Evolutionary conservation across 2,329 filamentous ascomycete genomes (phyloP).

Genomic region (Trichoderma sp.): DNA sequence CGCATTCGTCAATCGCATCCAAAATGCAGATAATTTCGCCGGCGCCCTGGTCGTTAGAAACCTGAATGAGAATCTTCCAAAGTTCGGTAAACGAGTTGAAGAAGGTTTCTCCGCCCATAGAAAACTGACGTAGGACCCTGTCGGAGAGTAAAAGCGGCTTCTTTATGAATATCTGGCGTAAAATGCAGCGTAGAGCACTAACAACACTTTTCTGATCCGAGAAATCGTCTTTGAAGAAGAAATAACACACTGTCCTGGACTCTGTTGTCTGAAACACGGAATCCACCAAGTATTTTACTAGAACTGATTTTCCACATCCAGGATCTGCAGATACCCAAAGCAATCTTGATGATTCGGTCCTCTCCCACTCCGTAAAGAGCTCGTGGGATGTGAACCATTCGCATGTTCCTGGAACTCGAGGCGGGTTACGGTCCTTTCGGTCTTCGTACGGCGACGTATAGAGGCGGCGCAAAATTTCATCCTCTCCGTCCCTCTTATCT

Average conservation of each 20-base stretch:
- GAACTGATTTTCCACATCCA: conserved; percentile 51
- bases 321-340: conserved; percentile 47
- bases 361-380: neutral
- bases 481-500: neutral
- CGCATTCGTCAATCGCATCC: conserved; percentile 49
- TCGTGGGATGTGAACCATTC: neutral
- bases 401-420: neutral
- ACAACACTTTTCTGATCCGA: conserved; percentile 40
- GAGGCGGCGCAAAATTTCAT: neutral
- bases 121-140: conserved; percentile 32
- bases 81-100: conserved; percentile 36
- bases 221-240: conserved; percentile 52
- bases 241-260: conserved; percentile 43
- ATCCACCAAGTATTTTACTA: conserved; percentile 45
- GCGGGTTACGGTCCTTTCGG: neutral
- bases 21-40: conserved; percentile 43
- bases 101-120: conserved; percentile 30
- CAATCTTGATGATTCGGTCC: fast-evolving
- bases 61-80: conserved; percentile 39
- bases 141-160: conserved; percentile 33
- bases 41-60: conserved; percentile 20
- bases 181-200: conserved; percentile 39
- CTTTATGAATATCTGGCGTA: conserved; percentile 26
- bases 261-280: conserved; percentile 31
- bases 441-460: neutral